A percentile compares a stretch with the other conserved stretches of the same genome.
These are phyloP conservation scores for Datura wrightii DNA, from an alignment of 257 asterid species.

Conservation along the genomic window DNA sequence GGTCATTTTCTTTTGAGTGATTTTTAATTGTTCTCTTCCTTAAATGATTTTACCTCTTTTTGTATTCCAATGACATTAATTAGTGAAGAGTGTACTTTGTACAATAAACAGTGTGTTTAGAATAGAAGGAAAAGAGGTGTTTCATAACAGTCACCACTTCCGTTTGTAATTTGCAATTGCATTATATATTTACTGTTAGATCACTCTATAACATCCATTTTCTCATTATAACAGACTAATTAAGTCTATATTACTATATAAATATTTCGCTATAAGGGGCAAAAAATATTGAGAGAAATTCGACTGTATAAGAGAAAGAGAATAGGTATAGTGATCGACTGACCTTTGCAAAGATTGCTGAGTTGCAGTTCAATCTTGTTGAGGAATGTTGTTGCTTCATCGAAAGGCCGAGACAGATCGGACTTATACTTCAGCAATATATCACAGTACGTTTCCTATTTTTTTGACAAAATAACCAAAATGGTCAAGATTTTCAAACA, in stretches of 20 bases:
- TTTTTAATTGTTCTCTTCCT: neutral
- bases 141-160: neutral
- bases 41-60: neutral
- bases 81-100: neutral
- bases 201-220: no score
- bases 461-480: neutral
- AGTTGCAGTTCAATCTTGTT: slow-evolving; percentile 69
- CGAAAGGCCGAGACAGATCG: slow-evolving; percentile 78
- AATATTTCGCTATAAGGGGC: no score
- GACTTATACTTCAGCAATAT: slow-evolving; percentile 72
- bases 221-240: neutral
- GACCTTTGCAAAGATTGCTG: slow-evolving; percentile 69
- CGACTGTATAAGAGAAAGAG: neutral
- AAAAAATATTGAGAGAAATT: neutral
- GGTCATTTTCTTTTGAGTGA: neutral
- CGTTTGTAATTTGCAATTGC: no score
- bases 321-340: neutral
- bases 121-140: neutral
- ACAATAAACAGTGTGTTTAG: neutral
- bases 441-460: slow-evolving; percentile 73
- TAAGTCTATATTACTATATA: no score
- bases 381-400: slow-evolving; percentile 86
- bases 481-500: neutral
- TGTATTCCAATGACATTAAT: neutral
- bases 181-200: neutral